Base-by-base conservation (phyloP, 768 basidiomycete genomes). In the Mycena venus region DNA sequence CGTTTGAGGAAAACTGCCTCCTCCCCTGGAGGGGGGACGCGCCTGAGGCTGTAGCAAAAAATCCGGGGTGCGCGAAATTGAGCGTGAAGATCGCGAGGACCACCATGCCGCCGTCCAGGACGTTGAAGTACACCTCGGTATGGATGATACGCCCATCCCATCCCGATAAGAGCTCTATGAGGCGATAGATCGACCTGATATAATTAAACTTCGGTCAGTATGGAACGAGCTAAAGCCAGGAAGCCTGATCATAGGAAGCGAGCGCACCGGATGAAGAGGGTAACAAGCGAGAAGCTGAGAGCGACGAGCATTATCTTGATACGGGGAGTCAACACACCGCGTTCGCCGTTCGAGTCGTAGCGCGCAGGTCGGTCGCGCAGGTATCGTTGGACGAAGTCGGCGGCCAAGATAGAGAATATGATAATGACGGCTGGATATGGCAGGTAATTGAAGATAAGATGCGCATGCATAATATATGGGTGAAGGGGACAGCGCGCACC, bases 91-190 rank as follows among this genome's bases (percentile, higher is more conserved):
- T 66, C 4, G 71, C 71, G 34, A 72, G 71, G 4, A 49, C 38
- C 7, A 72, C 71, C 71, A 72, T 72, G 15, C 29, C 71, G 42
- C 64, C 71, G 64, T 72, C 71, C 12, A 72, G 32, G 2, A 60
- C 56, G 44, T 60, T 51, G 58, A 73, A 73, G 73, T 85, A 86
- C 7, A 87, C 66, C 73, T 92, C 79, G 0, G 88, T 89, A 3
- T 79, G 78, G 64, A 90, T 90, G 73, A 91, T 84, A 15, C 83
- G 79, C 9, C 90, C 90, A 25, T 76, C 77, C 89, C 90, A 91
- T 0, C 90, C 89, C 62, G 87, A 85, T 8, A 81, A 68, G 2
- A 91, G 83, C 79, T 91, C 90, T 68, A 89, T 84, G 2, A 85
- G 87, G 65, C 90, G 87, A 76, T 72, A 66, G 90, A 72, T 44